Evolutionary conservation across 176 grass and related monocot species (phyloP), one percentile per base, ranked within the genome.

Genomic region (Urochloa ruziziensis): DNA sequence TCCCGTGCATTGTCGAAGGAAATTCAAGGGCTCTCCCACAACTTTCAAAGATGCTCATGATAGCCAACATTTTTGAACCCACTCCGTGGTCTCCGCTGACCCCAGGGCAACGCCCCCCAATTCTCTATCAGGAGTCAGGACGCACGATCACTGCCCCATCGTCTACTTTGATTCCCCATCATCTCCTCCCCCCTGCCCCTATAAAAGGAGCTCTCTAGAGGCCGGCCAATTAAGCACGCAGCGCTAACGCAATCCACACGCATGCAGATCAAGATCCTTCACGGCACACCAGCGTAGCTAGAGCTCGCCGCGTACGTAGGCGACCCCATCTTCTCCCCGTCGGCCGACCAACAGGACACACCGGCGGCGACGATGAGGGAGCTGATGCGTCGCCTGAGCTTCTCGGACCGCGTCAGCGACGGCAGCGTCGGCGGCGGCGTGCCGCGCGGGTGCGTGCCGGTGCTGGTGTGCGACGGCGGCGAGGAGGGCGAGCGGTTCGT

Each of bases 361-460:
- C 18, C 33, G 9, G 10, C 64, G 19, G 7, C 23, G 54, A 11
- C 40, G 33, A 90, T 72, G 88, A 78, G 73, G 79, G 73, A 86
- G 83, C 72, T 90, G 79, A 78, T 90, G 8, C 63, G 88, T 64
- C 79, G 88, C 64, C 73, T 90, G 72, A 86, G 88, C 72, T 90
- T 82, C 83, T 81, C 81, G 2, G 81, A 91, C 35, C 53, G 65
- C 71, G 76, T 54, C 17, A 46, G 79, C 61, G 87, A 74, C 49
- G 61, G 67, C 64, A 4, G 54, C 74, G 48, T 14, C 18, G 69
- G 52, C 74, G 48, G 19, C 18, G 69, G 52, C 43, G 88, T 88
- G 64, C 93, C 87, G 1, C 77, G 77, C 66, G 94, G 94, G 29
- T 91, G 90, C 68, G 89, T 97, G 59, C 94, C 94, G 57, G 74